A percentile compares a stretch with the other conserved stretches of the same genome.
Conservation (phyloP, 2,329 filamentous ascomycete genomes). For the Ophiocordyceps camponoti-leonardi region DNA sequence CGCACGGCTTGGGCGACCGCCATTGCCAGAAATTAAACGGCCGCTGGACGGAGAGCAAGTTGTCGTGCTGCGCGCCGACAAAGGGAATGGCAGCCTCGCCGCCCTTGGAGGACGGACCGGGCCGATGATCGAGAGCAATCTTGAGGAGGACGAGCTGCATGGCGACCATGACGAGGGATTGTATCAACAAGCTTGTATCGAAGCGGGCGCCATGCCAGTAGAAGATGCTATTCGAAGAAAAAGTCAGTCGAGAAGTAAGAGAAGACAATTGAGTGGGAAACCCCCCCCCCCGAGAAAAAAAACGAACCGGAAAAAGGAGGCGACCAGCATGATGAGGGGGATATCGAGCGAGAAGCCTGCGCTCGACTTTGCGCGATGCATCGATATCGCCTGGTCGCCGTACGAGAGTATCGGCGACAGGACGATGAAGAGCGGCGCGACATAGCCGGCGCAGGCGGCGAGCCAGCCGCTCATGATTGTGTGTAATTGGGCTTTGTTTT, state of each 20-base stretch:
- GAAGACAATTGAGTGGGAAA: no score
- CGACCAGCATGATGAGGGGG: slow-evolving; percentile 54
- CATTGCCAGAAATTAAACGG: slow-evolving; percentile 77
- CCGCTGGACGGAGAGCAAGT: slow-evolving; percentile 23
- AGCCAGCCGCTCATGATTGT: slow-evolving; percentile 17
- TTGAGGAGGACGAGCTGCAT: slow-evolving; percentile 49
- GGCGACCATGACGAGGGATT: slow-evolving; percentile 47
- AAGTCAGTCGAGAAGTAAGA: slow-evolving; percentile 4
- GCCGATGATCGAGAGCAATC: slow-evolving; percentile 51
- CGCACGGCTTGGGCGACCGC: slow-evolving; percentile 50
- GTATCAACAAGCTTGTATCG: slow-evolving; percentile 44
- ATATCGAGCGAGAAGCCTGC: slow-evolving; percentile 56
- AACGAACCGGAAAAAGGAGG: slow-evolving; percentile 44
- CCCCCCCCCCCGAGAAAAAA: no score
- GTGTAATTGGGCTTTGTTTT: no score
- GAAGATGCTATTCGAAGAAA: slow-evolving; percentile 34
- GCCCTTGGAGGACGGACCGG: slow-evolving; percentile 38
- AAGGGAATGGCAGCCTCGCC: slow-evolving; percentile 48
- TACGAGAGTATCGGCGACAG: slow-evolving; percentile 48
- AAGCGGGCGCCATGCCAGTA: slow-evolving; percentile 53
- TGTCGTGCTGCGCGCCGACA: slow-evolving; percentile 26
- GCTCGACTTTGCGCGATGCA: slow-evolving; percentile 46
- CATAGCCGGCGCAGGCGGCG: slow-evolving; percentile 31
- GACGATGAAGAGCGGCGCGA: slow-evolving; percentile 46
- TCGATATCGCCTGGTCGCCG: slow-evolving; percentile 46